A percentile compares a stretch with the other conserved stretches of the same genome.
These are phyloP conservation scores for Colletotrichum endophyticum DNA, from an alignment of 2,329 filamentous ascomycete species.

Conservation along the genomic window DNA sequence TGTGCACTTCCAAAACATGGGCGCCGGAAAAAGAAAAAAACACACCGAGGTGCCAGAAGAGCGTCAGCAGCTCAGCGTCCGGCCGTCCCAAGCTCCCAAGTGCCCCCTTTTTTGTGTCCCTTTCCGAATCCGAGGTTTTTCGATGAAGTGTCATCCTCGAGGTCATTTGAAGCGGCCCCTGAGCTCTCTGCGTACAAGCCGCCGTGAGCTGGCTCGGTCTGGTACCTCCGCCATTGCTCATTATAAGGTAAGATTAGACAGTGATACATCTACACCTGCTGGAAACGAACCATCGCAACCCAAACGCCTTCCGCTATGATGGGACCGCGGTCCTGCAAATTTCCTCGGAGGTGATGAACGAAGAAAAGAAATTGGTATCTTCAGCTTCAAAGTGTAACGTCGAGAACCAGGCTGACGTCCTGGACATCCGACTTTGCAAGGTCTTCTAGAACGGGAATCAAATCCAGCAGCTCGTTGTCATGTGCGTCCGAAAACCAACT, in stretches of 20 bases:
- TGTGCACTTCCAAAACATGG: not conserved
- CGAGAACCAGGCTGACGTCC: constrained; percentile 96
- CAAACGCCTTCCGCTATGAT: constrained; percentile 63
- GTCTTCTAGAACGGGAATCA: constrained; percentile 98
- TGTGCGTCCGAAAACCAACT: constrained; percentile 99
- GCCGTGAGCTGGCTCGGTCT: constrained; percentile 13
- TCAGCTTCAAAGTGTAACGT: constrained; percentile 75
- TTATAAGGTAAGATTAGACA: constrained; percentile 56
- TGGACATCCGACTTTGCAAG: constrained; percentile 85
- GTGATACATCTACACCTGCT: constrained; percentile 53
- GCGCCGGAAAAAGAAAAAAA: not conserved
- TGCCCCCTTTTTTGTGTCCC: constrained; percentile 27
- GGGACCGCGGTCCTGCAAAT: constrained; percentile 28
- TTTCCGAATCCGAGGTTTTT: constrained; percentile 36
- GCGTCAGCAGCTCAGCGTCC: constrained; percentile 20
- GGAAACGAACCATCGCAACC: constrained; percentile 51
- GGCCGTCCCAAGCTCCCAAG: constrained; percentile 25
- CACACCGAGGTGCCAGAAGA: constrained; percentile 9
- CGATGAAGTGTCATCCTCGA: constrained; percentile 27
- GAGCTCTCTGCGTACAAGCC: constrained; percentile 27
- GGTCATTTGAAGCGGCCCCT: constrained; percentile 11
- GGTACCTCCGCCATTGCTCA: constrained; percentile 20
- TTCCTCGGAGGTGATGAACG: constrained; percentile 29
- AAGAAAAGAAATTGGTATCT: constrained; percentile 31
- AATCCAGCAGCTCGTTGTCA: constrained; percentile 96